phyloP scores from a whole-genome alignment of 768 basidiomycete genomes.

The Kwoniella mangroviensis region DNA sequence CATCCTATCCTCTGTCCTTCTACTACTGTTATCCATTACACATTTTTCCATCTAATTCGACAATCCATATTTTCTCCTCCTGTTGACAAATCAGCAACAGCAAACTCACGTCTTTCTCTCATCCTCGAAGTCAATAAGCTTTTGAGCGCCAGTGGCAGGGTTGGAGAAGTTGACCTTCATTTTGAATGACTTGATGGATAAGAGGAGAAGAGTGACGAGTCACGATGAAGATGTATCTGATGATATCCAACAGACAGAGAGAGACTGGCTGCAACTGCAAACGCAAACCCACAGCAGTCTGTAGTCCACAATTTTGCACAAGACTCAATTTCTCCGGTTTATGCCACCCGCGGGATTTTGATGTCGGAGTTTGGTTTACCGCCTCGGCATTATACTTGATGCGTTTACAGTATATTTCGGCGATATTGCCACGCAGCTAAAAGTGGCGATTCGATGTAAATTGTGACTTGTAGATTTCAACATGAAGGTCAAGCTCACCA shows the following conservation, averaged over 20 bases:
- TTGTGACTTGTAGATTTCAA: constrained; percentile 9
- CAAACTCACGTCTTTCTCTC: constrained; percentile 64
- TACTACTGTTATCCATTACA: neutral
- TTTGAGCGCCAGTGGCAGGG: constrained; percentile 97
- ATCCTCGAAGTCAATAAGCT: constrained; percentile 91
- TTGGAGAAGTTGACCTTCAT: constrained; percentile 99
- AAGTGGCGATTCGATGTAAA: constrained; percentile 12
- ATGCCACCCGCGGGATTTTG: constrained; percentile 20
- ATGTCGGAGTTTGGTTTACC: constrained; percentile 18
- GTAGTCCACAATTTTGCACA: neutral
- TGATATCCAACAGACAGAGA: constrained; percentile 2
- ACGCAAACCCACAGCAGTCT: neutral
- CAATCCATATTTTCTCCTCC: neutral
- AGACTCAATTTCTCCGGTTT: constrained; percentile 12
- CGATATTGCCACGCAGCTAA: neutral
- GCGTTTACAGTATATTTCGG: constrained; percentile 2
- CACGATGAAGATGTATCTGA: constrained; percentile 1
- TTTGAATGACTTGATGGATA: constrained; percentile 59
- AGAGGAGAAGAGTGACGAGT: neutral
- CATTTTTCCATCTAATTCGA: constrained; percentile 1
- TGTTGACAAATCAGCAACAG: neutral
- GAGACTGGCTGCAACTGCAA: constrained; percentile 4
- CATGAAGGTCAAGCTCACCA: neutral
- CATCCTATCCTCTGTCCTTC: neutral
- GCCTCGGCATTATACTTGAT: neutral